phyloP scores from a whole-genome alignment of 257 asterid genomes.

The Solanum ossicruentum region DNA sequence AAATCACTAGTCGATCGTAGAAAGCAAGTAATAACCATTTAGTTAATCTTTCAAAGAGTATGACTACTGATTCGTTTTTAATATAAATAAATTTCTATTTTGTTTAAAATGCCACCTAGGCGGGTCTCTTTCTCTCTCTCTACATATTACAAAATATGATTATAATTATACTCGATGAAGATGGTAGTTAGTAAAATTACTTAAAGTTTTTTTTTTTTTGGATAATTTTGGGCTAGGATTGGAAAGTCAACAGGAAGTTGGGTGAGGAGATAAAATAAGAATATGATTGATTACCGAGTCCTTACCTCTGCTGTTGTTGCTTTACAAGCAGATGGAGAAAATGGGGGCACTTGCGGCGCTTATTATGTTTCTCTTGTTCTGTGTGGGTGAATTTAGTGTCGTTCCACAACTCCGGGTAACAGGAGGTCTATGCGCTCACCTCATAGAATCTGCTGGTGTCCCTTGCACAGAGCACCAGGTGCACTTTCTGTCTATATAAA shows the following conservation, averaged over 20 bases:
- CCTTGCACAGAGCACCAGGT: constrained; percentile 84
- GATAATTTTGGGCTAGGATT: neutral
- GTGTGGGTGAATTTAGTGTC: constrained; percentile 16
- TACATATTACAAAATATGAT: no score
- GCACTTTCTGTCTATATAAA: constrained; percentile 3
- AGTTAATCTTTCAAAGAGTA: no score
- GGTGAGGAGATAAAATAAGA: neutral
- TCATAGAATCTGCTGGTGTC: constrained; percentile 65
- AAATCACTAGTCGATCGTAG: no score
- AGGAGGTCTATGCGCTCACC: constrained; percentile 63
- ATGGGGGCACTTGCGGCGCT: constrained; percentile 15
- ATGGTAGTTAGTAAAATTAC: no score
- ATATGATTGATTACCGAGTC: neutral
- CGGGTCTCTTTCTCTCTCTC: no score
- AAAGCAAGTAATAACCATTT: no score
- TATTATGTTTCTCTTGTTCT: constrained; percentile 7
- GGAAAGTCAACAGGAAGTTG: neutral
- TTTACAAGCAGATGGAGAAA: neutral
- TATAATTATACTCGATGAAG: no score
- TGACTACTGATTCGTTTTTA: no score
- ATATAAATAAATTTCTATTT: no score
- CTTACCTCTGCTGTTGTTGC: neutral
- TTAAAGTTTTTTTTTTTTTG: neutral
- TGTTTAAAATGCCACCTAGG: no score
- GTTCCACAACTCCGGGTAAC: constrained; percentile 22